Conservation (phyloP, 441 rosid genomes). For the Macaranga tanarius region DNA sequence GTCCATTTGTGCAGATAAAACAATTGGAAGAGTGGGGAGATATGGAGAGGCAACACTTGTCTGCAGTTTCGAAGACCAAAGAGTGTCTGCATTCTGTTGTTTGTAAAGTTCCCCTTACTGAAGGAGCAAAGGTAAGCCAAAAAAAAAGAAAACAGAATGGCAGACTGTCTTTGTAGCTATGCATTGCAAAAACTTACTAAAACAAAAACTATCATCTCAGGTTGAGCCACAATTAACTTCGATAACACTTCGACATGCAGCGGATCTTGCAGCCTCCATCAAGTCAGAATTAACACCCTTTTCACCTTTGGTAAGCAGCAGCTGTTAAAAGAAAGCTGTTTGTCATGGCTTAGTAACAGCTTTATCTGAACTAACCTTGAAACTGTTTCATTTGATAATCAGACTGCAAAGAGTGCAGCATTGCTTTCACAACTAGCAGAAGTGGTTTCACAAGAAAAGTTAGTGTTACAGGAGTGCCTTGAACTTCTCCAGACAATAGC, state of each 20-base stretch:
- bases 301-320: slow-evolving; percentile 42
- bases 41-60: slow-evolving; percentile 53
- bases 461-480: slow-evolving; percentile 52
- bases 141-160: background rate
- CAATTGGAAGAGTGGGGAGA: slow-evolving; percentile 67
- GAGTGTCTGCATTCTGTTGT: slow-evolving; percentile 55
- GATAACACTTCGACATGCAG: slow-evolving; percentile 44
- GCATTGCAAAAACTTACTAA: slow-evolving; percentile 5
- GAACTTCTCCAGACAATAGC: slow-evolving; percentile 50
- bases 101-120: slow-evolving; percentile 55
- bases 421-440: slow-evolving; percentile 56
- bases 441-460: slow-evolving; percentile 59
- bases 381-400: slow-evolving; percentile 9
- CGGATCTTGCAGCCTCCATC: slow-evolving; percentile 49
- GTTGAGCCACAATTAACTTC: slow-evolving; percentile 43
- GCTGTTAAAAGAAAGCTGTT: background rate
- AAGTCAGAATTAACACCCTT: slow-evolving; percentile 35
- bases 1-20: slow-evolving; percentile 55
- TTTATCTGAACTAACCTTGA: background rate
- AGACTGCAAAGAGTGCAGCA: slow-evolving; percentile 42
- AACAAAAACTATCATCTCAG: slow-evolving; percentile 28
- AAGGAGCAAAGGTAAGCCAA: slow-evolving; percentile 59
- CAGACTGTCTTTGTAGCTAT: background rate
- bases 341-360: no score
- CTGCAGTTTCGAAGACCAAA: slow-evolving; percentile 48